Evolutionary conservation across 2,329 filamentous ascomycete genomes (phyloP).

Genomic region (Colletotrichum cereale): DNA sequence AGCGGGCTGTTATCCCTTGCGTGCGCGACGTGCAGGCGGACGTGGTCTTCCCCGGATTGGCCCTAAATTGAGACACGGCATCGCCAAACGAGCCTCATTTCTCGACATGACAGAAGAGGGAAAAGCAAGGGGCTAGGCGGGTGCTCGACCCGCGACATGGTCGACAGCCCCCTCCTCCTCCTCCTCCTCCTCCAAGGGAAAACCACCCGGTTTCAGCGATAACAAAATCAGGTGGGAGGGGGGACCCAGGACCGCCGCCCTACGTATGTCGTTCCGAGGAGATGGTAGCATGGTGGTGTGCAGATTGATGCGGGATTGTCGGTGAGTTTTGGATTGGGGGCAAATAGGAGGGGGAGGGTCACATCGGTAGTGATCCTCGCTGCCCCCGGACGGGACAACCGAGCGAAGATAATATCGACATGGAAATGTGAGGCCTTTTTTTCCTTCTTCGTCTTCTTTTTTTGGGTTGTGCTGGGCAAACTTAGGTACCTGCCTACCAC

Average conservation of each 20-base stretch:
- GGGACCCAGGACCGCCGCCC: background rate
- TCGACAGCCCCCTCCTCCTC: background rate
- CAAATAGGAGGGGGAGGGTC: background rate
- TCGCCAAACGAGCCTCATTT: constrained; percentile 36
- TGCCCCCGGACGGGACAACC: constrained; percentile 3
- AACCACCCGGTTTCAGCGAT: constrained; percentile 17
- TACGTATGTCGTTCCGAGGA: constrained; percentile 8
- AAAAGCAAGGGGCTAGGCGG: constrained; percentile 2
- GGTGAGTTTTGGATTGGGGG: constrained; percentile 37
- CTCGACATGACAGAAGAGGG: constrained; percentile 1
- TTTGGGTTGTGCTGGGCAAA: background rate
- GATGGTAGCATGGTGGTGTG: constrained; percentile 20
- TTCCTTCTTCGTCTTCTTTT: background rate
- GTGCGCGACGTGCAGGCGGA: constrained; percentile 16
- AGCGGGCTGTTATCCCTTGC: constrained; percentile 20
- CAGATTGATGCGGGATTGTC: constrained; percentile 23
- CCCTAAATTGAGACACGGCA: constrained; percentile 30
- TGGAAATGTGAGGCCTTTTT: background rate
- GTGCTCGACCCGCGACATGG: background rate
- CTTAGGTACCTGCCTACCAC: too few species aligned
- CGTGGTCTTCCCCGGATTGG: constrained; percentile 38
- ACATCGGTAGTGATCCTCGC: constrained; percentile 25
- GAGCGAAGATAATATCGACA: background rate
- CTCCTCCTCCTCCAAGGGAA: background rate
- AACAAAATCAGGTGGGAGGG: constrained; percentile 7